Conservation (phyloP, 208 protist species). For the Trypanosoma mega region DNA sequence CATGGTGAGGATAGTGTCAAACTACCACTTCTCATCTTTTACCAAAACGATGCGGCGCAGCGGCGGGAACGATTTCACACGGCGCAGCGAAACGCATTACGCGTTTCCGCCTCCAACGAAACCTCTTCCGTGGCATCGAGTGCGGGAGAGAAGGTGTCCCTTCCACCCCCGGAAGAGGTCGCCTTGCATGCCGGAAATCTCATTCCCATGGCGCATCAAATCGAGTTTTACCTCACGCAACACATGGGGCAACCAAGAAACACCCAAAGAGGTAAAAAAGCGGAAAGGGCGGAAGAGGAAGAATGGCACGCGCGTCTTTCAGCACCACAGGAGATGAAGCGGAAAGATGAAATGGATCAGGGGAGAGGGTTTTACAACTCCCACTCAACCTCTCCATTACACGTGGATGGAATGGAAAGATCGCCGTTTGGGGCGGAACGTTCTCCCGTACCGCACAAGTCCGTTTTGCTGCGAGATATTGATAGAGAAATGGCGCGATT, state of each 20-base stretch:
- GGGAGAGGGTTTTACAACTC: no score
- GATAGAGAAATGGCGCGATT: constrained; percentile 18
- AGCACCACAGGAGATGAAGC: no score
- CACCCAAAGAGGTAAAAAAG: not conserved
- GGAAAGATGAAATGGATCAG: no score
- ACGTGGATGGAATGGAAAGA: not conserved
- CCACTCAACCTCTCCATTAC: no score
- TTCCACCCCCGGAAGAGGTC: constrained; percentile 12
- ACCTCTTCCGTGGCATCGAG: no score
- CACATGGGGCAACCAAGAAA: not conserved
- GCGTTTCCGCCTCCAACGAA: no score
- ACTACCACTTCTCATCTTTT: constrained; percentile 28
- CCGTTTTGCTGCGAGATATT: constrained; percentile 14
- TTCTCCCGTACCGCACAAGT: not conserved
- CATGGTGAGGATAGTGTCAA: constrained; percentile 32
- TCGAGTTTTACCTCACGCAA: constrained; percentile 26
- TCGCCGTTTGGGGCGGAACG: not conserved
- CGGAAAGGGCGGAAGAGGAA: no score
- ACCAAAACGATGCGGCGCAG: constrained; percentile 16
- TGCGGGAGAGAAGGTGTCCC: not conserved
- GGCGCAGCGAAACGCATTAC: not conserved
- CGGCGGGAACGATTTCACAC: not conserved
- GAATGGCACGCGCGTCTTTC: no score
- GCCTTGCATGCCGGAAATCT: constrained; percentile 30
- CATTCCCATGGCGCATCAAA: constrained; percentile 20